Conservation (phyloP, 768 basidiomycete genomes). For the Kwoniella sp. region DNA sequence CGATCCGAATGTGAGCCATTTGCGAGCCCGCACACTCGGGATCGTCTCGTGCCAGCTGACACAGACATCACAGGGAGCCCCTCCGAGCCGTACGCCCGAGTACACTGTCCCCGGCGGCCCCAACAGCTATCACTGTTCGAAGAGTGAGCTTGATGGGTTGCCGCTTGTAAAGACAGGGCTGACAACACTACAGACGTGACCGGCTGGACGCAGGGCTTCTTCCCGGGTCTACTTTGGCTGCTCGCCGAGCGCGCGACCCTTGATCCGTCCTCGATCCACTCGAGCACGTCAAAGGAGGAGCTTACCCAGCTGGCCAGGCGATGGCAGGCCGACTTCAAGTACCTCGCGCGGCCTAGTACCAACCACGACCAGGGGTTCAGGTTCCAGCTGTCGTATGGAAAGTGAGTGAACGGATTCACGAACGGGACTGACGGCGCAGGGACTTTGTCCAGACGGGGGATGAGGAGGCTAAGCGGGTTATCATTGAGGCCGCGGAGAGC, state of each 20-base stretch:
- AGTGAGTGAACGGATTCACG: conserved; percentile 10
- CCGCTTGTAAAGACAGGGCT: neutral
- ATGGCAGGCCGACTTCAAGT: conserved; percentile 31
- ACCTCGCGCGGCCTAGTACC: conserved; percentile 20
- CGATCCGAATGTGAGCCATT: conserved; percentile 25
- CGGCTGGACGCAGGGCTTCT: conserved; percentile 41
- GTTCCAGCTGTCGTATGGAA: conserved; percentile 35
- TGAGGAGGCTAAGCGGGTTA: conserved; percentile 32
- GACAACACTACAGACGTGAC: conserved; percentile 17
- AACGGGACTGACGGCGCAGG: conserved; percentile 5
- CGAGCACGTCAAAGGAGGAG: conserved; percentile 20
- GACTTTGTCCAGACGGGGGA: conserved; percentile 29
- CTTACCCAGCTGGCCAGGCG: conserved; percentile 27
- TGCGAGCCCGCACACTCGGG: no score
- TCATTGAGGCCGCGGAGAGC: conserved; percentile 32
- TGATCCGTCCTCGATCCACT: conserved; percentile 14
- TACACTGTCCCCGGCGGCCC: conserved; percentile 37
- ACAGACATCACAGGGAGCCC: conserved; percentile 14
- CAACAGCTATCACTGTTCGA: conserved; percentile 34
- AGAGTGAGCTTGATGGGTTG: conserved; percentile 12
- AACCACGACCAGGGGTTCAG: conserved; percentile 43
- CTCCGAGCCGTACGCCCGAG: conserved; percentile 27
- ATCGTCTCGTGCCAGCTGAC: neutral
- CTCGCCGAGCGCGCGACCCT: conserved; percentile 32
- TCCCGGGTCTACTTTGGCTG: conserved; percentile 38